Base-by-base conservation (phyloP, 352 stramenopile species). In the Elongisporangium prolatum region DNA sequence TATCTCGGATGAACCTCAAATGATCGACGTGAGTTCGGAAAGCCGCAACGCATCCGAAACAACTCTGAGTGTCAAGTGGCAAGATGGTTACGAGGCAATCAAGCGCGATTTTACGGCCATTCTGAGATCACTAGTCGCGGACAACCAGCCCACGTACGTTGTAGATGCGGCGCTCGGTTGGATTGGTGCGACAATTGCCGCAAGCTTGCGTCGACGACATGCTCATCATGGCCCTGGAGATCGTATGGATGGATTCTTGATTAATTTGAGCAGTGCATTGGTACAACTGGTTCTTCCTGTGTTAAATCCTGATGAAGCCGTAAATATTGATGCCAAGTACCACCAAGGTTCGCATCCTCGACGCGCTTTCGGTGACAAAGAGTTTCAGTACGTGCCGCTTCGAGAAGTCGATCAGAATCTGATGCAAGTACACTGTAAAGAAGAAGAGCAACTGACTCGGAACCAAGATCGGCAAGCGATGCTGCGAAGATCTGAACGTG, bases 241-340 rank as follows among this genome's bases (percentile, higher is more conserved):
- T 56, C 63, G 73, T 20, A 65, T 88, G 48, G 83, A 92, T 52
- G 83, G 83, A 2, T 78, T 90, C 28, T 60, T 92, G 49, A 73
- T 88, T 28, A 92, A 92, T 61, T 53, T 92, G 44, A 78, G 63
- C 2, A 70, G 70, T 2, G 75, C 77, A 47, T 56, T 90, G 6
- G 70, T 88, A 2, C 59, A 71, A 22, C 54, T 78, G 17, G 67
- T 71, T 11, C 55, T 82, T 2, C 65, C 69, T n/a, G 48, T 77
- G n/a, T 48, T 86, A 8, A 53, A 71, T 57, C 1, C 64, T 71
- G 37, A 50, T 64, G 44, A 55, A 61, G 21, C 53, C 57, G 25
- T 64, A 56, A 4, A 40, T 7, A 68, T 92, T 10, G 74, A 90
- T 56, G 56, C 65, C n/a, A 65, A 49, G 2, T 89, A 89, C 52